Conservation (phyloP, 2,329 filamentous ascomycete species). For the Aspergillus jensenii region DNA sequence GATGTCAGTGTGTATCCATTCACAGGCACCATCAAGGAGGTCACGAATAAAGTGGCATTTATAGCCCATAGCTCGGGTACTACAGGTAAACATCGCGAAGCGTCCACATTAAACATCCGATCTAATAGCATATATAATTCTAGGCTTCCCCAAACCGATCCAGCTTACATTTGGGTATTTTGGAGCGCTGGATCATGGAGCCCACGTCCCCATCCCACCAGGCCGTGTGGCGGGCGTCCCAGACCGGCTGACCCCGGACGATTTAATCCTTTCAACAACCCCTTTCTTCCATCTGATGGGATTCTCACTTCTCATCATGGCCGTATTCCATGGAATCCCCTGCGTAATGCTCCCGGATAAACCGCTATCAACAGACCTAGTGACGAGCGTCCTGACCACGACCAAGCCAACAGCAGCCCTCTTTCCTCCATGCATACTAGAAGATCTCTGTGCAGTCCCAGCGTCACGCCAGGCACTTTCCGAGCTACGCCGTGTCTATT, state of each 20-base stretch:
- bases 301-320: slow-evolving; percentile 65
- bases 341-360: slow-evolving; percentile 94
- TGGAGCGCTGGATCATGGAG: background rate
- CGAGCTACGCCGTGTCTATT: background rate
- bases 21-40: background rate
- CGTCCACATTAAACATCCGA: background rate
- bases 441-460: background rate
- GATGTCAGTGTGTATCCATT: background rate
- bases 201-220: background rate
- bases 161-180: slow-evolving; percentile 2
- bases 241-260: background rate
- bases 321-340: slow-evolving; percentile 83
- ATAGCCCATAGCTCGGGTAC: slow-evolving; percentile 11
- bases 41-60: slow-evolving; percentile 16
- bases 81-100: background rate
- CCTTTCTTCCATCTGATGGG: slow-evolving; percentile 15
- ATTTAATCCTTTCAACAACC: background rate
- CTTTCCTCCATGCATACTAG: background rate
- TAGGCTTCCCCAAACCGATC: slow-evolving; percentile 7
- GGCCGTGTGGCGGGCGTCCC: background rate
- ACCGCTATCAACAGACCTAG: slow-evolving; percentile 6
- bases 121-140: background rate
- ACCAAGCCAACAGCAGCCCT: background rate
- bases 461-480: slow-evolving; percentile 9
- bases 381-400: background rate